phyloP scores from a whole-genome alignment of 495 filamentous ascomycete species.

The Opeltia flavorubescens region DNA sequence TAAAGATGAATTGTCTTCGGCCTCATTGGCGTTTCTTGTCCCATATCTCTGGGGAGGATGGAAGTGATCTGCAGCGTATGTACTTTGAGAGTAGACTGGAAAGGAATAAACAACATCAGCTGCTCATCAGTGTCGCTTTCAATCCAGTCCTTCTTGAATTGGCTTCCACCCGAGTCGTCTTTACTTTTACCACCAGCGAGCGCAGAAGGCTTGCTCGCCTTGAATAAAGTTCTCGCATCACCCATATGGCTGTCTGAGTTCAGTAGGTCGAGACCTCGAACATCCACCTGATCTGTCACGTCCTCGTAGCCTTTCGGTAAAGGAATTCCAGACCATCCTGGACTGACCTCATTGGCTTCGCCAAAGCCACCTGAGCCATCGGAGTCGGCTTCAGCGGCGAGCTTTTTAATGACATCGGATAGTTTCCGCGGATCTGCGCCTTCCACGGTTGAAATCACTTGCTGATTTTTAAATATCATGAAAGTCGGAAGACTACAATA shows the following conservation, averaged over 20 bases:
- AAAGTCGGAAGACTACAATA: conserved; percentile 59
- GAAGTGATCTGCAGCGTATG: conserved; percentile 87
- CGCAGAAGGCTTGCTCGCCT: conserved; percentile 48
- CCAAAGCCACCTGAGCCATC: conserved; percentile 33
- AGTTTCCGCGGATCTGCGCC: conserved; percentile 62
- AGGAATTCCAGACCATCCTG: conserved; percentile 54
- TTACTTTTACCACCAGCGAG: conserved; percentile 34
- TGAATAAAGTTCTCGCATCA: conserved; percentile 56
- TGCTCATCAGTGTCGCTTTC: conserved; percentile 99
- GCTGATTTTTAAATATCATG: conserved; percentile 70
- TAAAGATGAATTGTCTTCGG: conserved; percentile 78
- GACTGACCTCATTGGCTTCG: conserved; percentile 22
- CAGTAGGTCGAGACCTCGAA: conserved; percentile 68
- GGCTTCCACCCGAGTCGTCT: conserved; percentile 37
- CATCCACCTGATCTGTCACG: conserved; percentile 67
- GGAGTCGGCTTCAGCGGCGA: conserved; percentile 54
- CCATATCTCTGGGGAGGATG: conserved; percentile 39
- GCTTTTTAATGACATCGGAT: conserved; percentile 52
- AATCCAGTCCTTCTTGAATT: conserved; percentile 64
- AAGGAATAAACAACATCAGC: conserved; percentile 85
- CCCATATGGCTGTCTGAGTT: conserved; percentile 66
- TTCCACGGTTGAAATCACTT: conserved; percentile 49
- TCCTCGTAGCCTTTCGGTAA: conserved; percentile 71
- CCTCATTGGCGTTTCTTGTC: conserved; percentile 61
- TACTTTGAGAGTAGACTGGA: conserved; percentile 77